Evolutionary conservation across 352 stramenopile genomes (phyloP).

Genomic region (Globisporangium paddicum): DNA sequence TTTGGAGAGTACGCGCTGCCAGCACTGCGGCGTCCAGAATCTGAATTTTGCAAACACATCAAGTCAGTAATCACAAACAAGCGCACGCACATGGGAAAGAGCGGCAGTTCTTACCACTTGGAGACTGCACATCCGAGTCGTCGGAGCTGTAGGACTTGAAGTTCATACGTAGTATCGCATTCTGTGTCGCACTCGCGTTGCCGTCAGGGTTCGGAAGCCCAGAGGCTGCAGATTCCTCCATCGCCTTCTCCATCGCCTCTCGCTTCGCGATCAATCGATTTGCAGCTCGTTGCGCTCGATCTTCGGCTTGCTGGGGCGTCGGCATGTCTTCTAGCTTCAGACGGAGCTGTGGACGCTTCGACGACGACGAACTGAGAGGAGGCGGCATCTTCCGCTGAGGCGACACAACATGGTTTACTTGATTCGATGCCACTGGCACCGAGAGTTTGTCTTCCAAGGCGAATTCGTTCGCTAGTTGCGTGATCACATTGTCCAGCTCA

Average conservation of each 20-base stretch:
- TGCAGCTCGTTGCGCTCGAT: conserved; percentile 66
- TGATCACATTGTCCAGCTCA: conserved; percentile 38
- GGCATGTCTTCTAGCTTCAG: conserved; percentile 87
- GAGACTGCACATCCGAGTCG: conserved; percentile 62
- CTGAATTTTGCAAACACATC: conserved; percentile 6
- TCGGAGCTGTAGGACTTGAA: conserved; percentile 72
- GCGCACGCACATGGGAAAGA: neutral
- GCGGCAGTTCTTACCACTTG: conserved; percentile 32
- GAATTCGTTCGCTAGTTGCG: conserved; percentile 31
- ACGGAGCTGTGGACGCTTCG: conserved; percentile 60
- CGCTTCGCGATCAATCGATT: conserved; percentile 69
- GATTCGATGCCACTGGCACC: conserved; percentile 3
- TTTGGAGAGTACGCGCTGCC: conserved; percentile 86
- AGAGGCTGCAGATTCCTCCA: conserved; percentile 23
- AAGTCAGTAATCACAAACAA: neutral
- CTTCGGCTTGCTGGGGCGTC: conserved; percentile 79
- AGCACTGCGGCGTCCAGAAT: conserved; percentile 51
- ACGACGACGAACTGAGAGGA: conserved; percentile 10
- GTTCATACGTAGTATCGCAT: conserved; percentile 59
- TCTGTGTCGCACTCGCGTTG: conserved; percentile 46
- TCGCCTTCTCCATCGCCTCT: conserved; percentile 62
- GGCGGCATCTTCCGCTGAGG: conserved; percentile 1
- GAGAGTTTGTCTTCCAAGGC: conserved; percentile 47
- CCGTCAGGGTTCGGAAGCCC: conserved; percentile 8
- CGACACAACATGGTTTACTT: neutral